Evolutionary conservation across 805 yeast genomes (phyloP), one percentile per base, ranked within the genome.

Genomic region (Yarrowia keelungensis): DNA sequence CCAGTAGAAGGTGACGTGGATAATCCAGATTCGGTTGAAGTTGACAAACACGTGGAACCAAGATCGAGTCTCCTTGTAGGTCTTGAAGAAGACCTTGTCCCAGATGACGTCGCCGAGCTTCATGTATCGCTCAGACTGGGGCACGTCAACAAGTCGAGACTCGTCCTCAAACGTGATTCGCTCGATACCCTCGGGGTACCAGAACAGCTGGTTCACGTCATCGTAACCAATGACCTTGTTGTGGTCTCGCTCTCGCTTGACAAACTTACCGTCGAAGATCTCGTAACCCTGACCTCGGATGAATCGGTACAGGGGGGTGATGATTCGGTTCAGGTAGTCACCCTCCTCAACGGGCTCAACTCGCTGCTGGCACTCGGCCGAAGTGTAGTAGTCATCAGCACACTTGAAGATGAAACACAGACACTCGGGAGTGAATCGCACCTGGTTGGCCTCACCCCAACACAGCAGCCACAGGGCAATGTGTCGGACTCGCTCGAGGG

Each of bases 161-260:
- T 97, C 97, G 78, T 95, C 98, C 77, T 90, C 95, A 75, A 94
- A 86, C 64, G 89, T 86, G 75, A 95, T 93, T 81, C 95, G 89
- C 70, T 96, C 89, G 73, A 95, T 90, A 85, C 99, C 99, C 82
- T 96, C 98, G 59, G 98, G 98, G 81, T 96, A 95, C 99, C 99
- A 95, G 82, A 96, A 95, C 75, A 95, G 85, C 84, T 95, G 99
- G 81, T 95, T 95, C 71, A 95, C 97, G 83, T 95, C 99, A 83
- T 95, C 99, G 79, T 95, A 95, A 79, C 99, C 84, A 67, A 81
- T 79, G 67, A 87, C 81, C 72, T 84, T 76, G 76, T 82, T 76
- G 81, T 87, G 95, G 79, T 91, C 95, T 73, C 84, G 84, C 74
- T 87, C 92, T 70, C 87, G 85, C 77, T 87, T 85, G 45, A 83